A percentile compares a stretch with the other conserved stretches of the same genome.
phyloP scores from a whole-genome alignment of 1,284 basidiomycete species.

The Chondrostereum purpureum region DNA sequence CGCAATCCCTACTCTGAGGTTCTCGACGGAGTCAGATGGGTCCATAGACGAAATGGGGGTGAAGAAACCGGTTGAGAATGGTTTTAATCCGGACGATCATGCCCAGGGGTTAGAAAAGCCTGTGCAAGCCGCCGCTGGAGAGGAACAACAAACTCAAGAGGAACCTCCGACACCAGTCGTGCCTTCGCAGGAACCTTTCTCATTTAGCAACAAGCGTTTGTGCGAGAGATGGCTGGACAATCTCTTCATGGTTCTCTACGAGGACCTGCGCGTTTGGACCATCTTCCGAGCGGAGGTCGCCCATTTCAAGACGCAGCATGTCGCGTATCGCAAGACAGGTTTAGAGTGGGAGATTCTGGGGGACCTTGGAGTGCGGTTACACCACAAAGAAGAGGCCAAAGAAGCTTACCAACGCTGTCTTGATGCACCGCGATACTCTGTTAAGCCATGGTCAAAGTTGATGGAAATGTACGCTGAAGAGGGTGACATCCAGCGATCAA shows the following conservation, averaged over 20 bases:
- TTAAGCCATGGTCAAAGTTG: constrained; percentile 88
- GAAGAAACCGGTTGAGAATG: constrained; percentile 23
- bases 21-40: constrained; percentile 77
- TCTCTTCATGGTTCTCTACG: constrained; percentile 97
- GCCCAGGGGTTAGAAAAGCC: constrained; percentile 50
- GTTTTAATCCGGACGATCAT: constrained; percentile 23
- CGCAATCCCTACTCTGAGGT: constrained; percentile 79
- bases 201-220: constrained; percentile 93
- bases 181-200: constrained; percentile 57
- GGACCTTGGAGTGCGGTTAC: constrained; percentile 84
- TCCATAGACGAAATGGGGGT: constrained; percentile 21
- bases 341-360: constrained; percentile 99
- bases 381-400: constrained; percentile 97
- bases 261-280: constrained; percentile 98
- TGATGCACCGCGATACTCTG: constrained; percentile 79
- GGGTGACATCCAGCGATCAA: constrained; percentile 82
- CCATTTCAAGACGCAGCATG: constrained; percentile 96
- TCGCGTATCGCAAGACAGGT: constrained; percentile 94
- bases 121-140: constrained; percentile 48
- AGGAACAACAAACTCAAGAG: constrained; percentile 32
- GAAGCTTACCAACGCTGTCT: constrained; percentile 95
- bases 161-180: constrained; percentile 22
- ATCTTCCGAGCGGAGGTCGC: constrained; percentile 99
- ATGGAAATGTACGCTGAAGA: constrained; percentile 95
- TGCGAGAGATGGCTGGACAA: constrained; percentile 99